These are phyloP conservation scores for Diaporthe ilicicola DNA, from an alignment of 2,329 filamentous ascomycete genomes.

Conservation along the genomic window DNA sequence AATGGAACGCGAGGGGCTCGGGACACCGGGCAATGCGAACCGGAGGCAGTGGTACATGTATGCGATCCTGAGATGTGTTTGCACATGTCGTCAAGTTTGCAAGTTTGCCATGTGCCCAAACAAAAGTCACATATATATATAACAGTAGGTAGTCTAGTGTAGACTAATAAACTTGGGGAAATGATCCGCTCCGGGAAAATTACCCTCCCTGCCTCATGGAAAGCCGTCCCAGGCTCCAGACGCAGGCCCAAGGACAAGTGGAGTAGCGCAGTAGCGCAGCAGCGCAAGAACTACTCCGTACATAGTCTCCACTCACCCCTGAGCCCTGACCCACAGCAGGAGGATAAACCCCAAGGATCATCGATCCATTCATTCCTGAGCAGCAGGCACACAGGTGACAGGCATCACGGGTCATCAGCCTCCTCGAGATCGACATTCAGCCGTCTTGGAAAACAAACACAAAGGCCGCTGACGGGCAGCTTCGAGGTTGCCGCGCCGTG, in stretches of 20 bases:
- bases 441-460: conserved; percentile 1
- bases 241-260: not conserved
- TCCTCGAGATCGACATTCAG: conserved; percentile 25
- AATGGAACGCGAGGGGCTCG: not conserved
- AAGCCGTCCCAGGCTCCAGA: not conserved
- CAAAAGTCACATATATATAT: not conserved
- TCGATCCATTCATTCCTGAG: conserved; percentile 16
- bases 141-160: no score
- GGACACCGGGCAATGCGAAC: conserved; percentile 11
- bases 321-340: not conserved
- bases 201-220: not conserved
- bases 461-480: not conserved
- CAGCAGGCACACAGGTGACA: not conserved
- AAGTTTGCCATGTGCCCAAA: not conserved
- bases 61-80: not conserved
- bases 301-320: conserved; percentile 17
- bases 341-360: not conserved
- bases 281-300: not conserved
- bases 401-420: conserved; percentile 11
- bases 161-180: no score
- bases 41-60: not conserved
- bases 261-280: not conserved
- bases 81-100: not conserved
- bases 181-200: conserved; percentile 7
- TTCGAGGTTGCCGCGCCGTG: not conserved